phyloP scores from a whole-genome alignment of 176 grass and related monocot genomes.

The Alloteropsis semialata region DNA sequence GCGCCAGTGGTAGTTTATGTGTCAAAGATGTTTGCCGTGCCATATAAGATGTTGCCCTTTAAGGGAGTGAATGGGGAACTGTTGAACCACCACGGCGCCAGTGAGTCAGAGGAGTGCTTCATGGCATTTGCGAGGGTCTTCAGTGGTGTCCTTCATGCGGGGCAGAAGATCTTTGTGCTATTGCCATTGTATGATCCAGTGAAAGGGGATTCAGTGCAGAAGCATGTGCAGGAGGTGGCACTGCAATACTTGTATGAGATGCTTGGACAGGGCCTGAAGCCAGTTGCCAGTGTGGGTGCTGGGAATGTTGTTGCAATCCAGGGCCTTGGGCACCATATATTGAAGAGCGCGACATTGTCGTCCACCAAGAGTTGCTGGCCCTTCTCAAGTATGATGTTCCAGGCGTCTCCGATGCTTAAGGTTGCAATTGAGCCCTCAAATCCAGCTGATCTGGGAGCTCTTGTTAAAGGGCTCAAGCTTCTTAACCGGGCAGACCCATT shows the following conservation, averaged over 20 bases:
- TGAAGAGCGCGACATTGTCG: conserved; percentile 90
- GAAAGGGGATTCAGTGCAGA: conserved; percentile 59
- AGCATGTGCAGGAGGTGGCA: conserved; percentile 80
- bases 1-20: conserved; percentile 78
- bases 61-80: conserved; percentile 52
- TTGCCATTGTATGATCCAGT: conserved; percentile 80
- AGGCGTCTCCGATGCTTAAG: conserved; percentile 84
- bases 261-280: conserved; percentile 73
- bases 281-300: conserved; percentile 49
- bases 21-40: conserved; percentile 91
- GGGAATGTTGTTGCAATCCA: conserved; percentile 87
- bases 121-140: conserved; percentile 93
- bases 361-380: conserved; percentile 77
- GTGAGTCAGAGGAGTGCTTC: conserved; percentile 74
- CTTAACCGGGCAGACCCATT: conserved; percentile 90
- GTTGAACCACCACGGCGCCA: conserved; percentile 38
- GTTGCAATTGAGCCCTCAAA: conserved; percentile 87
- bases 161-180: conserved; percentile 82
- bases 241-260: conserved; percentile 81
- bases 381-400: conserved; percentile 93
- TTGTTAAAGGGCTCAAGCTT: conserved; percentile 72
- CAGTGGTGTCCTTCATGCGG: conserved; percentile 61
- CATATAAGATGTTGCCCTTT: conserved; percentile 59
- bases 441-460: conserved; percentile 56
- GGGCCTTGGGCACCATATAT: conserved; percentile 72